Base-by-base conservation (phyloP, 1,284 basidiomycete species). In the Ustilago nuda region DNA sequence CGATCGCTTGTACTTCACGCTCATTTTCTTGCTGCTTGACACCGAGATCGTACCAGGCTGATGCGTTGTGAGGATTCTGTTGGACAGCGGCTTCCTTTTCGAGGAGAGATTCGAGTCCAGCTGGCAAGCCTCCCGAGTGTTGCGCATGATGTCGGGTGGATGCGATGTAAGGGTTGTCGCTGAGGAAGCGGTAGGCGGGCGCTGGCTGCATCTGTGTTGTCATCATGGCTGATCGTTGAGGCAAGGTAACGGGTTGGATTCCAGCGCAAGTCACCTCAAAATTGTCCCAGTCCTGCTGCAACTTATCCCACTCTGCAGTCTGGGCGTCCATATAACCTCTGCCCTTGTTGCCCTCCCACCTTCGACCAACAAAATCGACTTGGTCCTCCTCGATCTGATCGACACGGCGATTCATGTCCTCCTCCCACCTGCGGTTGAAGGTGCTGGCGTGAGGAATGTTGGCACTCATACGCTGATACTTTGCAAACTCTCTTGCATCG, bases 1-100 rank as follows among this genome's bases (percentile, higher is more conserved):
- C 89, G 57, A 99, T 91, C 6, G 96, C 97, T 81, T 94, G 92
- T 27, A 90, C 89, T 87, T 99, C 96, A 27, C 95, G 91, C 86
- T 99, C 96, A 86, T 97, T 98, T 87, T 98, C 96, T 87, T 99
- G 96, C 85, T 99, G 97, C 87, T 94, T 96, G 53, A 99, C 91
- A 32, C 97, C 96, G 52, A 99, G 91, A 67, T 92, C 90, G 83
- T 91, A 95, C 96, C 96, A 99, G 8, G 92, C 92, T 41, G 87
- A 82, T 0, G 93, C 91, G 73, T 93, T 90, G 0, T 86, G 88
- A 43, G 92, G 91, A 78, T 95, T 90, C 48, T 89, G 89, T 84
- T 97, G 94, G 9, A 97, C 94, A 8, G 89, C 90, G 4, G 95
- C 95, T 87, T 99, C 96, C 33, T 95, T 89, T 86, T 95, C 93